Evolutionary conservation across 192 early-diverging fungal species (phyloP), one percentile per base, ranked within the genome.

Genomic region (Entomortierella beljakovae): DNA sequence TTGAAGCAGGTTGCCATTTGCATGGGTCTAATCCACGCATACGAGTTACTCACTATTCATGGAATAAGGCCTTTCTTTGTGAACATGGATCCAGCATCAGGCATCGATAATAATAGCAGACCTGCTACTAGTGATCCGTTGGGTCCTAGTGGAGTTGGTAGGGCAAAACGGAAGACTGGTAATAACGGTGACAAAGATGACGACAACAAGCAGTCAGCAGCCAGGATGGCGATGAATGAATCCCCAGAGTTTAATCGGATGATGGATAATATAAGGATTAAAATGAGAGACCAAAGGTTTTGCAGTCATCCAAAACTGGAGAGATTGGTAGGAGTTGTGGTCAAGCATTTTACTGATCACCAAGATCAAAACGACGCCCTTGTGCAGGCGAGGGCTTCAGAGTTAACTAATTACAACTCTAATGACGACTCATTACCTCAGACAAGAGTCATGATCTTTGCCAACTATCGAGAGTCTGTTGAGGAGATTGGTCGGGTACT

Each of bases 241-340:
- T 59, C 80, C 34, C 67, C 68, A 25, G 77, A 74, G 6, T 77
- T 89, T 22, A 58, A 59, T 4, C 52, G 51, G 6, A 64, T 91
- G 34, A 57, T 91, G 54, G 73, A 73, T 6, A 33, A 57, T 18
- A 61, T 89, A 26, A 48, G 82, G 11, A 11, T 38, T n/a, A 57
- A 80, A 57, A 52, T 86, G n/a, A 64, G 61, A 6, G 72, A 71
- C 3, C 75, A 84, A 0, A 68, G 51, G 11, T 90, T 88, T 58
- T 46, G 90, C 28, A 88, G 90, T 9, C 97, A 98, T 82, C 95
- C 95, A 7, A 98, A 98, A 79, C 68, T 96, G 9, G 89, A 91
- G 40, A 70, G 83, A 18, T 77, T 96, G 29, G 73, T 92, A 7
- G 65, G 81, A 6, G 67, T 92, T 3, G 84, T 97, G 0, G 64